phyloP scores from a whole-genome alignment of 805 yeast species.

The Pichia sporocuriosa region DNA sequence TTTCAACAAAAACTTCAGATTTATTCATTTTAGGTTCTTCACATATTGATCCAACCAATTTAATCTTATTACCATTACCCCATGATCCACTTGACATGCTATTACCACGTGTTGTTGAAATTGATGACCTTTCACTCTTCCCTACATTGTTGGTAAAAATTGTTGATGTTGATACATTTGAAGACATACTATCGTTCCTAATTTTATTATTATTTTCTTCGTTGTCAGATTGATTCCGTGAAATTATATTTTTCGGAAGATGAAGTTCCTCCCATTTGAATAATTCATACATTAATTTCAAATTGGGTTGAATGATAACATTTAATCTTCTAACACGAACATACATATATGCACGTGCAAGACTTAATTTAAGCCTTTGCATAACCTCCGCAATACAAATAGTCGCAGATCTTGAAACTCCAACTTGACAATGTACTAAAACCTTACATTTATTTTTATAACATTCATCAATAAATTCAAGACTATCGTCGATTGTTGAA shows the following conservation, averaged over 20 bases:
- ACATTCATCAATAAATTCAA: conserved; percentile 58
- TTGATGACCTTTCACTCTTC: conserved; percentile 20
- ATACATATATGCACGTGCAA: conserved; percentile 76
- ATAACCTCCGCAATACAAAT: conserved; percentile 94
- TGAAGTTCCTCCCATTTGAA: conserved; percentile 55
- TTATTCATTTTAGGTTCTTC: conserved; percentile 1
- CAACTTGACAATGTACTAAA: conserved; percentile 90
- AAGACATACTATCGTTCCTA: conserved; percentile 13
- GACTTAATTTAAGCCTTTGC: conserved; percentile 58
- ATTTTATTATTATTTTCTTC: neutral
- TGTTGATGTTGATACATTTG: conserved; percentile 15
- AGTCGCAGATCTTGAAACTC: conserved; percentile 91
- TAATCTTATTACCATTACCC: neutral
- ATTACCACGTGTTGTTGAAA: conserved; percentile 23
- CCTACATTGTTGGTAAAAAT: conserved; percentile 12
- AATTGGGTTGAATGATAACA: conserved; percentile 89
- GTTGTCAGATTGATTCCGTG: neutral
- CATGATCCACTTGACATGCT: conserved; percentile 1
- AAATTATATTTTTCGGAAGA: conserved; percentile 15
- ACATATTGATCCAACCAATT: conserved; percentile 8
- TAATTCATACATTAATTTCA: conserved; percentile 85
- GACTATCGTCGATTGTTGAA: conserved; percentile 51
- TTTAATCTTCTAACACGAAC: conserved; percentile 88
- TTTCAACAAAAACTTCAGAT: neutral
- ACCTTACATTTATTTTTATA: conserved; percentile 41